phyloP scores from a whole-genome alignment of 2,329 filamentous ascomycete genomes.

The Fusarium pininemorale region DNA sequence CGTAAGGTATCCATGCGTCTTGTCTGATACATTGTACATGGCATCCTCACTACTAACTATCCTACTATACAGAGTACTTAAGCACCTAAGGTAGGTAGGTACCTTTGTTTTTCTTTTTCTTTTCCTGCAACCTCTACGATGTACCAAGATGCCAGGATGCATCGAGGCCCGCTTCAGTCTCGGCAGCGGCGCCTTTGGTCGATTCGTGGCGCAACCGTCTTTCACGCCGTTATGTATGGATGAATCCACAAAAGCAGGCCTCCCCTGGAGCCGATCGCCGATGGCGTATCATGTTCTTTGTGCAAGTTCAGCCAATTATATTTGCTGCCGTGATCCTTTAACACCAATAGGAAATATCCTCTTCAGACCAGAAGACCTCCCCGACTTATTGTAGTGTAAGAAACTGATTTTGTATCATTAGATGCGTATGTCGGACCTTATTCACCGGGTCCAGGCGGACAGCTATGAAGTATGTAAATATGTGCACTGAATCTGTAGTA shows the following conservation, averaged over 20 bases:
- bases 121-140: neutral
- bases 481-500: conserved; percentile 1
- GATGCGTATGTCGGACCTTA: neutral
- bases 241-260: conserved; percentile 16
- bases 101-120: neutral
- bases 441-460: conserved; percentile 5
- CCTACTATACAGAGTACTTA: no score
- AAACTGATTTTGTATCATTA: conserved; percentile 6
- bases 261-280: conserved; percentile 27
- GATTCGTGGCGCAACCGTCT: conserved; percentile 27
- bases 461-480: neutral
- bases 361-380: neutral
- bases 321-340: neutral
- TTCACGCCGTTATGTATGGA: conserved; percentile 15
- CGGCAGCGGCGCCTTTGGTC: conserved; percentile 30
- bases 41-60: neutral
- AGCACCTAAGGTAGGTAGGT: no score
- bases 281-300: conserved; percentile 26
- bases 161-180: conserved; percentile 11
- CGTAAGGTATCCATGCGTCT: conserved; percentile 19
- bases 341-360: neutral
- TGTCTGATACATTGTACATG: conserved; percentile 3
- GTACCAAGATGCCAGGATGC: neutral
- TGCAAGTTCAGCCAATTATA: conserved; percentile 4
- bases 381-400: neutral